Base-by-base conservation (phyloP, 1,284 basidiomycete species). In the Moniliella sp. region DNA sequence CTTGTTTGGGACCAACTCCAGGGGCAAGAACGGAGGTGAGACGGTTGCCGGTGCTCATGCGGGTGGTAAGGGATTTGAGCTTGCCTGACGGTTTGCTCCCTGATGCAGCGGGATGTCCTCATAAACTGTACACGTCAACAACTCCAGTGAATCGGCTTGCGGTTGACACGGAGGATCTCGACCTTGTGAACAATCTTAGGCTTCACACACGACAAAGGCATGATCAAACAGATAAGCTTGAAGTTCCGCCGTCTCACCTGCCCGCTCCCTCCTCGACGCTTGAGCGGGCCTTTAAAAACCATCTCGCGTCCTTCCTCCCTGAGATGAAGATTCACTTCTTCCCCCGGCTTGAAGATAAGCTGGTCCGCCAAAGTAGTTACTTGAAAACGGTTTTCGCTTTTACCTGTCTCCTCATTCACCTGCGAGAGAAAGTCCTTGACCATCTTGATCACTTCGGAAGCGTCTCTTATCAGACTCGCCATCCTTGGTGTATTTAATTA, bases 171-270 rank as follows among this genome's bases (percentile, higher is more conserved):
- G n/a, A n/a, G n/a, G n/a, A 86, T 78, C 48, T 94, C 86, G 35
- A 76, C 74, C 62, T 88, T 86, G 62, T 77, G 78, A 32, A 67
- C 75, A 55, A 62, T 79, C 58, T 72, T 84, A 49, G 75, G 72
- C 66, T 94, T 97, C 43, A 81, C 84, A n/a, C 70, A 97, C 81
- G 28, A 99, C 66, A 32, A 99, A 65, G 1, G 86, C 84, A 63
- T 99, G 88, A 60, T 97, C 91, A 54, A 99, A 93, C 45, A 97
- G 65, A 67, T 91, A 93, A 3, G 91, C 77, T 47, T 83, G 73
- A 33, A 94, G 66, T 58, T 97, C 88, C 4, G 82, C 76, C 43
- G 67, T 76, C 50, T 81, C 79, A 46, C 74, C 34, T 55, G 52
- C 10, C n/a, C n/a, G n/a, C 50, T 46, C 11, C 68, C 75, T 30